Evolutionary conservation across 768 basidiomycete genomes (phyloP).

Genomic region (Leccinum rimulosum): DNA sequence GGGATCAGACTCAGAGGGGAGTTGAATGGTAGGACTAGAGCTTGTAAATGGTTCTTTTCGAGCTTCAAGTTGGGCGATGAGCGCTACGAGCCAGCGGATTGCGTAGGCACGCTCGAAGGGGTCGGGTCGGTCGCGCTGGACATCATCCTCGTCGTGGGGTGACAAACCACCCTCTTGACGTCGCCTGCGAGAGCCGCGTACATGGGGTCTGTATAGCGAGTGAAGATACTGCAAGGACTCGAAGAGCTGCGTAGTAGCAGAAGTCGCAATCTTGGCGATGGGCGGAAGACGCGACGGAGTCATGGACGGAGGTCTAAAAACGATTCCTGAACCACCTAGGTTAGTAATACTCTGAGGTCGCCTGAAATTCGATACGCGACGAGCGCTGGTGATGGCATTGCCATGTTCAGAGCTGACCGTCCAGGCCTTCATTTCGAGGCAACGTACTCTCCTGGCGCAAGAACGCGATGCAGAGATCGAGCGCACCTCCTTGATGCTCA

Average conservation of each 20-base stretch:
- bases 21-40: not conserved
- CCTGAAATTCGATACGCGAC: not conserved
- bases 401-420: conserved; percentile 33
- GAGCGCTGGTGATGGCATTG: conserved; percentile 5
- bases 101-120: conserved; percentile 67
- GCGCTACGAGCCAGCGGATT: conserved; percentile 70
- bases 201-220: conserved; percentile 56
- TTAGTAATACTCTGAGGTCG: too few relatives aligned
- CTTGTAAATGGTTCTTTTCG: not conserved
- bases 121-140: conserved; percentile 46
- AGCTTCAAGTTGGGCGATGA: conserved; percentile 45
- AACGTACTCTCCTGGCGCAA: conserved; percentile 58
- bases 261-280: conserved; percentile 42
- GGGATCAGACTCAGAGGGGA: not conserved
- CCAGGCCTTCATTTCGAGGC: conserved; percentile 61
- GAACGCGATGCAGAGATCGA: conserved; percentile 88
- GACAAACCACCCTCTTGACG: not conserved
- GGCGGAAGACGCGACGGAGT: conserved; percentile 42
- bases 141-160: not conserved
- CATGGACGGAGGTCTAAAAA: conserved; percentile 9
- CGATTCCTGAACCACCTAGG: too few relatives aligned
- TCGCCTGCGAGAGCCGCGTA: conserved; percentile 56
- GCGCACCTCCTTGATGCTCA: conserved; percentile 71
- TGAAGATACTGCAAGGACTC: conserved; percentile 50
- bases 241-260: conserved; percentile 37